A percentile compares a stretch with the other conserved stretches of the same genome.
phyloP scores from a whole-genome alignment of 2,329 filamentous ascomycete genomes.

The Pseudogymnoascus verrucosus region DNA sequence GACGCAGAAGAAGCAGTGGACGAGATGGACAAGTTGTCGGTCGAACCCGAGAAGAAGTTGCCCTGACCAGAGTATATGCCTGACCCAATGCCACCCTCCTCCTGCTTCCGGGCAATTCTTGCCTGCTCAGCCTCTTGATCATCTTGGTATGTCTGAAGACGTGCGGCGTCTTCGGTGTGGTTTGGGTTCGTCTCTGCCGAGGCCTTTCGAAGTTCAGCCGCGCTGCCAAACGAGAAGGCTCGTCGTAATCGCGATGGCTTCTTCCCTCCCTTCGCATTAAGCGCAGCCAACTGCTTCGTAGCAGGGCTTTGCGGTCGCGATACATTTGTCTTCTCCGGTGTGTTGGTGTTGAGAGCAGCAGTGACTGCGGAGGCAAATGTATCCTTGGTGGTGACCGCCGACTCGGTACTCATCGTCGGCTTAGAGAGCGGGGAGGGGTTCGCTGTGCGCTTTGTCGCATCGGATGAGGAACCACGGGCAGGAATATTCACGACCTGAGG shows the following conservation, averaged over 20 bases:
- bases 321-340: conserved; percentile 19
- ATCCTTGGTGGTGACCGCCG: conserved; percentile 36
- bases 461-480: conserved; percentile 54
- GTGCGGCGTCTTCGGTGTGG: conserved; percentile 39
- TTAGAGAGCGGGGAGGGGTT: conserved; percentile 69
- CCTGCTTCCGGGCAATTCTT: conserved; percentile 84
- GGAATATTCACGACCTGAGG: conserved; percentile 50
- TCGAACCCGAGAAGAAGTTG: conserved; percentile 80
- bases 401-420: conserved; percentile 54
- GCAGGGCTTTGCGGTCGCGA: conserved; percentile 45
- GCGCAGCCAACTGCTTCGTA: conserved; percentile 74
- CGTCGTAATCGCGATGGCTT: conserved; percentile 77
- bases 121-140: conserved; percentile 82
- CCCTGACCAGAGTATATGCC: conserved; percentile 87
- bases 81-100: conserved; percentile 82
- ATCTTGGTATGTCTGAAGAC: conserved; percentile 52
- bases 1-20: conserved; percentile 86
- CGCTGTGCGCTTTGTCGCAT: conserved; percentile 52
- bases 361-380: conserved; percentile 31
- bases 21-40: conserved; percentile 87
- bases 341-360: conserved; percentile 26
- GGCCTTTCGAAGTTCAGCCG: conserved; percentile 76
- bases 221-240: conserved; percentile 94
- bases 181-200: conserved; percentile 52
- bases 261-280: conserved; percentile 72